Percentiles rank a stretch among this genome's conserved stretches.
Conservation (phyloP, 179 eudicot genomes). For the Vitellaria paradoxa region DNA sequence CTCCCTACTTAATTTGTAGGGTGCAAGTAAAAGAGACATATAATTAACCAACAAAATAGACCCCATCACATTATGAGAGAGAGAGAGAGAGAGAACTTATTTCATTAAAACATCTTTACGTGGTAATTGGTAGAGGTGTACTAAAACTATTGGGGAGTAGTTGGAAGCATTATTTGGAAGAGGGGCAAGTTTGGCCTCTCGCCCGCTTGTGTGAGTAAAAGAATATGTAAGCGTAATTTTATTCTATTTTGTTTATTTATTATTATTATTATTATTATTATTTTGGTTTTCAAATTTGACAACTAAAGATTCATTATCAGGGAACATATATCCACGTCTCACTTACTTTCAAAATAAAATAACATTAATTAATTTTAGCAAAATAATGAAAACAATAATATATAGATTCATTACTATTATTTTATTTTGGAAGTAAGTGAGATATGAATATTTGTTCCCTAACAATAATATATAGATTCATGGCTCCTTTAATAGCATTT, state of each 20-base stretch:
- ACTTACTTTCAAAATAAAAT: neutral
- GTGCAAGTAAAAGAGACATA: constrained; percentile 2
- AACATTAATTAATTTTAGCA: neutral
- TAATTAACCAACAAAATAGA: constrained; percentile 6
- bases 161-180: neutral
- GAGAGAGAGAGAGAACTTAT: neutral
- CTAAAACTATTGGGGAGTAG: neutral
- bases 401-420: neutral
- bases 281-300: neutral
- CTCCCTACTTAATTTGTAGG: neutral
- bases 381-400: neutral
- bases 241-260: neutral
- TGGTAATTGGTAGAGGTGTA: neutral
- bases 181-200: neutral
- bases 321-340: neutral
- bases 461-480: too few species aligned
- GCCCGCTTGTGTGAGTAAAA: neutral
- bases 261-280: too few species aligned
- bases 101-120: neutral
- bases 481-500: too few species aligned
- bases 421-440: too few species aligned
- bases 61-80: constrained; percentile 7
- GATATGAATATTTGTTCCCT: too few species aligned
- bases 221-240: too few species aligned
- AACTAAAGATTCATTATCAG: neutral